Evolutionary conservation across 768 basidiomycete species (phyloP), one percentile per base, ranked within the genome.

Genomic region (Tylopilus sp.): DNA sequence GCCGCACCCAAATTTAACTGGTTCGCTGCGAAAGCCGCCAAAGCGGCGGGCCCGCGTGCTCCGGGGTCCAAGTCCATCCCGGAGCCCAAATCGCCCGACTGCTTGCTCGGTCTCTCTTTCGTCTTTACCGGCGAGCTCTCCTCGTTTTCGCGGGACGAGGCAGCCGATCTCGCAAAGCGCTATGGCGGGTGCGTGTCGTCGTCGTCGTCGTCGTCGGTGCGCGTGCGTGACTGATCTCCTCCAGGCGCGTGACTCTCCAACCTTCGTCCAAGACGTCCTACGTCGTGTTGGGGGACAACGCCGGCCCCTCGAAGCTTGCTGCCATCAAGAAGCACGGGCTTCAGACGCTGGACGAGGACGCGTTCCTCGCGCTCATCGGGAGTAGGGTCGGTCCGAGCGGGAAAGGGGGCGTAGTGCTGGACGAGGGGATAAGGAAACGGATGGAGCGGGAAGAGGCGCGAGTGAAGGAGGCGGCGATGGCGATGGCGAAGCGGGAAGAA

Each of bases 71-170:
- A 84, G 64, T 67, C 75, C 14, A 73, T 87, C 6, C 87, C 87
- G 0, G 80, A 87, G 24, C 74, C 76, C n/a, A 91, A 87, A 63
- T 76, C 81, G 14, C 89, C 90, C 0, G 84, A 92, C 40, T 92
- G 90, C 64, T 76, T 99, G 10, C 80, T 85, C 0, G 95, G 95
- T 0, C 76, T 98, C 22, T 79, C 92, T 0, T 88, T 99, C 63
- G 96, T 99, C 21, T 99, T 99, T 59, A 98, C 97, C 0, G 97
- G 95, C 16, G 96, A 99, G 61, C 72, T 98, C 42, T 82, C 79
- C 43, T 88, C 87, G 53, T 84, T 98, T 58, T 85, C 91, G 2
- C 79, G 97, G 33, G 92, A 98, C 3, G 94, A 97, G 60, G 87
- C 91, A 1, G 66, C 76, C 25, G 93, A 96, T 61, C 70, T 96